Evolutionary conservation across 768 basidiomycete species (phyloP), one percentile per base, ranked within the genome.

Genomic region (Lyophyllum shimeji): DNA sequence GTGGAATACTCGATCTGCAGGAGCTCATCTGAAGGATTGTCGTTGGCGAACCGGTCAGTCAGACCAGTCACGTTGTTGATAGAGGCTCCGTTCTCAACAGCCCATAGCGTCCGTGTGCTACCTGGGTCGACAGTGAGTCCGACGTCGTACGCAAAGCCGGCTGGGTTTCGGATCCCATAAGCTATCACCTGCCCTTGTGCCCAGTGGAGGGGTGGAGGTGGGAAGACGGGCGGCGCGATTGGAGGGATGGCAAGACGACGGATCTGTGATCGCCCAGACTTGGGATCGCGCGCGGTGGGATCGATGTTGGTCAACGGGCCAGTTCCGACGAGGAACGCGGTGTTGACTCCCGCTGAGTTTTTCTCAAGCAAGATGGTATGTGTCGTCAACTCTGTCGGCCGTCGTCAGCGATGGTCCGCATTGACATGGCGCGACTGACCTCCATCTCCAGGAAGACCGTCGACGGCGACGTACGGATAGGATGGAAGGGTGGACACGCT

Each of bases 161-260:
- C 76, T 8, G 77, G 76, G 61, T 80, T 80, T 11, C 77, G 71
- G 47, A 78, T 76, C 3, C 77, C 77, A 51, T 69, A 78, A 0
- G 74, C 76, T 20, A 78, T 49, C 24, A 78, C 63, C 37, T 71
- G 58, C 0, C 76, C 77, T 3, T 65, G 50, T 7, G 67, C 27
- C 68, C 70, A 73, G 5, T 60, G 52, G 11, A 65, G 56, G 15
- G 71, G 63, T 0, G 55, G 13, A 13, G 54, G 57, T 2, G 63
- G 61, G 23, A 50, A 52, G 21, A 53, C 46, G 12, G 54, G 43
- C 13, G 58, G 57, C n/a, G 54, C 24, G 17, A 51, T 34, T 1
- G 31, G 58, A 47, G 55, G 63, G 31, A 71, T 64, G 17, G 53
- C 50, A 49, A 73, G 69, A 1, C 68, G 59, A 11, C 73, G 71